Conservation (phyloP, 2,329 filamentous ascomycete species). For the Phialocephala subalpina region DNA sequence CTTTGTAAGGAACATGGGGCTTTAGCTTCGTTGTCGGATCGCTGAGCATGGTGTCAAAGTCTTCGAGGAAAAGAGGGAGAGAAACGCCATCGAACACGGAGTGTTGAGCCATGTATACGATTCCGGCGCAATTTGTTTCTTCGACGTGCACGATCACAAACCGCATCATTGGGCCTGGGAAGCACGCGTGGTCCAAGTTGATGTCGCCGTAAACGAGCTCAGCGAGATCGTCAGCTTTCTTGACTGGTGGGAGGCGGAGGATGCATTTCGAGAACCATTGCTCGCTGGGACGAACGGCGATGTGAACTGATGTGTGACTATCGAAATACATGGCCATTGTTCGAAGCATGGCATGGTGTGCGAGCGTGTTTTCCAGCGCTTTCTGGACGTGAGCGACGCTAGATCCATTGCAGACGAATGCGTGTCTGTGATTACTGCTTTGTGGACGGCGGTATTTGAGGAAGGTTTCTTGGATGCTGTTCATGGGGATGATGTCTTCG, state of each 20-base stretch:
- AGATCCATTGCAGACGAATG: slow-evolving; percentile 17
- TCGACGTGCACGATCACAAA: slow-evolving; percentile 22
- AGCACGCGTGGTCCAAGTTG: slow-evolving; percentile 19
- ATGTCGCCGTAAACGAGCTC: slow-evolving; percentile 17
- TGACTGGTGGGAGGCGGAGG: slow-evolving; percentile 14
- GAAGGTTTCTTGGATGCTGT: slow-evolving; percentile 19
- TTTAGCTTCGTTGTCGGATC: neutral
- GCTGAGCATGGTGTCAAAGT: slow-evolving; percentile 18
- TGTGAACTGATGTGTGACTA: slow-evolving; percentile 11
- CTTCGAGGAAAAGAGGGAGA: slow-evolving; percentile 22
- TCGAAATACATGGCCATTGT: slow-evolving; percentile 23
- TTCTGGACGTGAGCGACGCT: slow-evolving; percentile 10
- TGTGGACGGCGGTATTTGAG: slow-evolving; percentile 21
- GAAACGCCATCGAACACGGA: slow-evolving; percentile 28
- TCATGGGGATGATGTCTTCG: slow-evolving; percentile 28
- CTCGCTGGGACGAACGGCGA: slow-evolving; percentile 21
- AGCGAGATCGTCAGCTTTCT: slow-evolving; percentile 10
- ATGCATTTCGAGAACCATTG: slow-evolving; percentile 24
- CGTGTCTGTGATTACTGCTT: slow-evolving; percentile 23
- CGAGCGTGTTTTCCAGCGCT: slow-evolving; percentile 20
- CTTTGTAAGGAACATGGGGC: slow-evolving; percentile 25
- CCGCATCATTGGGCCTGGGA: slow-evolving; percentile 24
- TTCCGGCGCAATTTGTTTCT: slow-evolving; percentile 23
- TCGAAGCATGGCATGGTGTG: slow-evolving; percentile 24
- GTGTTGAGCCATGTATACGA: slow-evolving; percentile 26